Evolutionary conservation across 2,329 filamentous ascomycete genomes (phyloP).

Genomic region (Davidsoniella eucalypti): DNA sequence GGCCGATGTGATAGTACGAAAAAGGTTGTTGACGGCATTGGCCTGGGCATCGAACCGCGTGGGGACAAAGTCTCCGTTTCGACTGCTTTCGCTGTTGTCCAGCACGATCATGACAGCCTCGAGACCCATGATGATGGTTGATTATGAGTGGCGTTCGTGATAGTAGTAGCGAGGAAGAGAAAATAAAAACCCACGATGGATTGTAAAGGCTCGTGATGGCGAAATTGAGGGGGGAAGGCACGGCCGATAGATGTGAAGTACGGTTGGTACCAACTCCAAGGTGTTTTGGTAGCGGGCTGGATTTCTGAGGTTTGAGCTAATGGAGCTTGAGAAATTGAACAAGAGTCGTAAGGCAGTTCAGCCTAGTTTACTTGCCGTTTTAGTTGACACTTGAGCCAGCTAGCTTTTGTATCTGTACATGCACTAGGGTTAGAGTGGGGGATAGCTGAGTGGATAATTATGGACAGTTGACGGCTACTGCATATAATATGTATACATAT

Average conservation of each 20-base stretch:
- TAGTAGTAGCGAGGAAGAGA: neutral
- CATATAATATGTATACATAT: no score
- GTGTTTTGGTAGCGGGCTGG: constrained; percentile 4
- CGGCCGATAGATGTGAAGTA: neutral
- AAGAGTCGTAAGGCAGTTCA: constrained; percentile 11
- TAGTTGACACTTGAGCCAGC: neutral
- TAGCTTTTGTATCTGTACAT: neutral
- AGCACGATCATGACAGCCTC: constrained; percentile 99
- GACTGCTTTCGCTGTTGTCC: constrained; percentile 97
- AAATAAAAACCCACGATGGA: neutral
- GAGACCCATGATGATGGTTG: constrained; percentile 66
- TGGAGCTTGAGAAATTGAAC: constrained; percentile 24
- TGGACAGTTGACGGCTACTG: no score
- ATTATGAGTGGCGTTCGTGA: neutral
- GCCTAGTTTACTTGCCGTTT: constrained; percentile 1
- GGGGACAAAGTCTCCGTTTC: constrained; percentile 85
- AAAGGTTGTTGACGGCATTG: constrained; percentile 87
- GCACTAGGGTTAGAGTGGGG: neutral
- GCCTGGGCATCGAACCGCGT: constrained; percentile 93
- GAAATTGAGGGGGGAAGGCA: neutral
- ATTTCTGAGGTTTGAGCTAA: constrained; percentile 6
- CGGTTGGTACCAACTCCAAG: neutral
- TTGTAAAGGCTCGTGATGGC: neutral
- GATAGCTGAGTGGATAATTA: no score
- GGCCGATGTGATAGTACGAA: constrained; percentile 84